Conservation (phyloP, 805 yeast species). For the Ogataea degrootiae region DNA sequence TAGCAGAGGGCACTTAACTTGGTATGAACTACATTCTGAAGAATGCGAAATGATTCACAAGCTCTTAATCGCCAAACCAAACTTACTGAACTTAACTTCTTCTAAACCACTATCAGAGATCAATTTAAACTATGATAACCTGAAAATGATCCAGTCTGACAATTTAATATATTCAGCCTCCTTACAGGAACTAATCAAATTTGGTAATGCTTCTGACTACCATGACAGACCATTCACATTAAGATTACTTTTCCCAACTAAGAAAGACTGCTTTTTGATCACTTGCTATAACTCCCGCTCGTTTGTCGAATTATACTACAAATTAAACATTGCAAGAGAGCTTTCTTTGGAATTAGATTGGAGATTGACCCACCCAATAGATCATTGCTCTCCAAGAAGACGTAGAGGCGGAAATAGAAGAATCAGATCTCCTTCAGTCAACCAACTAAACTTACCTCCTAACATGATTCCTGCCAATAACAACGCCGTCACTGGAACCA, state of each 20-base stretch:
- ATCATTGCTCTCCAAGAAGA: constrained; percentile 29
- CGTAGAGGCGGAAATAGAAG: constrained; percentile 6
- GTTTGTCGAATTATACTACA: constrained; percentile 27
- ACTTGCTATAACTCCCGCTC: constrained; percentile 24
- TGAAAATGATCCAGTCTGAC: constrained; percentile 7
- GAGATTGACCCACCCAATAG: constrained; percentile 21
- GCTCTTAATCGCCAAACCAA: constrained; percentile 9
- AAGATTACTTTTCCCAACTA: constrained; percentile 23
- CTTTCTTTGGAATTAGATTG: constrained; percentile 29
- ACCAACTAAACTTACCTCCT: background rate
- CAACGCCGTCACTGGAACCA: no score
- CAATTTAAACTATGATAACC: background rate
- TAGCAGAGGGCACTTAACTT: background rate
- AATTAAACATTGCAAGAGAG: constrained; percentile 28
- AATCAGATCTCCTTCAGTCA: background rate
- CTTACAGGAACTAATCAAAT: constrained; percentile 26
- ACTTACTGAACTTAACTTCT: constrained; percentile 7
- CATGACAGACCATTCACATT: constrained; percentile 27
- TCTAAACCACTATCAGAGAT: constrained; percentile 3
- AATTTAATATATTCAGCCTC: constrained; percentile 17
- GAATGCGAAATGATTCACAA: constrained; percentile 9
- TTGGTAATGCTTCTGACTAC: constrained; percentile 31
- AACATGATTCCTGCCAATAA: no score
- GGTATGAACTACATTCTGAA: constrained; percentile 4
- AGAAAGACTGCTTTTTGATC: constrained; percentile 22